Percentiles rank a stretch among this genome's conserved stretches.
These are phyloP conservation scores for Fusarium acutatum DNA, from an alignment of 2,329 filamentous ascomycete species.

Conservation along the genomic window DNA sequence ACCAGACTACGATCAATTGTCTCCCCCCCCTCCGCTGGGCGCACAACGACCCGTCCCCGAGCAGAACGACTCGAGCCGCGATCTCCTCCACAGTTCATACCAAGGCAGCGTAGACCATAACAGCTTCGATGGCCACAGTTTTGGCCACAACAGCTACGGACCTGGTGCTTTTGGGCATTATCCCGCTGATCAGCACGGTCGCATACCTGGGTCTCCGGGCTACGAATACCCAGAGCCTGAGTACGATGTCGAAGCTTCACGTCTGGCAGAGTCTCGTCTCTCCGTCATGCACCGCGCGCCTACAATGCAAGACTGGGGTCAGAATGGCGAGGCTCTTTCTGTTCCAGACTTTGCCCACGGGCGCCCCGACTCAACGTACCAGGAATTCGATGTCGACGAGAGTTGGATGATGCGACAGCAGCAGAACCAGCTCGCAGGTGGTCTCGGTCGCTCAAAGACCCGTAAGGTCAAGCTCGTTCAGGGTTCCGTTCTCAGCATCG, in stretches of 20 bases:
- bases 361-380: constrained; percentile 32
- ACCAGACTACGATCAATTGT: constrained; percentile 15
- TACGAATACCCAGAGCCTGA: constrained; percentile 26
- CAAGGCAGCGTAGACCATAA: constrained; percentile 3
- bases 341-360: constrained; percentile 27
- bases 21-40: constrained; percentile 26
- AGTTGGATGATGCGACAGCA: constrained; percentile 40
- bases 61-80: constrained; percentile 26
- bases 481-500: constrained; percentile 39
- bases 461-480: constrained; percentile 40
- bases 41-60: constrained; percentile 21
- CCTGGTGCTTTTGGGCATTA: constrained; percentile 27
- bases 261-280: constrained; percentile 23
- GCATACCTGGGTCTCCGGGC: constrained; percentile 6
- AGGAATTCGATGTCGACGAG: constrained; percentile 33
- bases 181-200: constrained; percentile 7
- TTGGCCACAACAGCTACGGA: constrained; percentile 16
- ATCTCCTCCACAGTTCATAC: constrained; percentile 28
- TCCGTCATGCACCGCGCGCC: constrained; percentile 24
- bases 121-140: constrained; percentile 7
- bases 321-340: constrained; percentile 19
- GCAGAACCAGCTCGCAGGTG: constrained; percentile 12
- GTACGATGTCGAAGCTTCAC: constrained; percentile 30
- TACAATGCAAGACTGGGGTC: constrained; percentile 25
- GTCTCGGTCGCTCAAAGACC: constrained; percentile 35